Evolutionary conservation across 2,329 filamentous ascomycete genomes (phyloP), one percentile per base, ranked within the genome.

Genomic region (Arachnomyces sp.): DNA sequence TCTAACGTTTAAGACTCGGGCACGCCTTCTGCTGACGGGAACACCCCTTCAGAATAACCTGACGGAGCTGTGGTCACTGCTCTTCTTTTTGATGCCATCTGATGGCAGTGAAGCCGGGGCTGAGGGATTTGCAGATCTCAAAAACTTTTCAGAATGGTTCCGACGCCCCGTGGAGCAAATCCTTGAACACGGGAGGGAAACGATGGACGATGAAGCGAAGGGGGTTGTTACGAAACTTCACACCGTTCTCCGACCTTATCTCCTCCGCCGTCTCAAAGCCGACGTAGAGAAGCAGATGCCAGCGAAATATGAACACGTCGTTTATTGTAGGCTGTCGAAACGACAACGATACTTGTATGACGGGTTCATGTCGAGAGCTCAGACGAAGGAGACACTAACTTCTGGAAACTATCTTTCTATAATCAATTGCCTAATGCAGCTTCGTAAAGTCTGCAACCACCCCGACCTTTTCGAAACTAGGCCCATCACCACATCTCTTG

Each of bases 281-380:
- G 92, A 98, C 56, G 92, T 98, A 4, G 93, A 98, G 67, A 95
- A 96, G 67, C 92, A 98, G 60, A 95, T 98, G 86, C 92, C 93
- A 0, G 89, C 80, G 45, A 98, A 98, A 61, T 95, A 95, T 56
- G 93, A 98, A 61, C 89, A 95, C 56, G 88, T 98, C 14, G 86
- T 96, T 48, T 89, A 94, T 55, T 98, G 92, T 62, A 84, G 90
- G 33, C 72, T 98, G 3, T 96, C 90, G 5, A 95, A 96, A 61
- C 82, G 92, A 16, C 92, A 98, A 59, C 80, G 92, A 32, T 92
- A 95, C 63, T 70, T 98, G 7, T 98, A 98, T 55, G 92, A 98
- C 63, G 90, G 90, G 1, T 98, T 96, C 63, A 80, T 98, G 67
- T 87, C 86, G 28, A 81, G 89, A 41, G 83, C 84, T 3, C 87